Evolutionary conservation across 768 basidiomycete species (phyloP).

Genomic region (Leccinum disarticulatum): DNA sequence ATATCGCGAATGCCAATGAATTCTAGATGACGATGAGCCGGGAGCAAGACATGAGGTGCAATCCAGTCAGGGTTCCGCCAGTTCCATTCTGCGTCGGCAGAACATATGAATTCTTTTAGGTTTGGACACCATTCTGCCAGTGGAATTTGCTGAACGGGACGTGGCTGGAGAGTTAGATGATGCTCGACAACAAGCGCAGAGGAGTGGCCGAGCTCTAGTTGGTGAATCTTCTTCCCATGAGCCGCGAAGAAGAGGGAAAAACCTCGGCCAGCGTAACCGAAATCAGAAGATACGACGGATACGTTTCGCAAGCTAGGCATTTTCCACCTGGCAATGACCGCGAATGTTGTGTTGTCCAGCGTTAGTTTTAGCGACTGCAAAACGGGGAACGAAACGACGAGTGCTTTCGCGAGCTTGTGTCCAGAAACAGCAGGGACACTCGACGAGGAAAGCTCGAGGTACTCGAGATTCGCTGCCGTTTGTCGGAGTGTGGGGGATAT

Average conservation of each 20-base stretch:
- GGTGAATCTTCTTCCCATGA: constrained; percentile 59
- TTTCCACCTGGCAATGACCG: constrained; percentile 62
- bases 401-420: constrained; percentile 18
- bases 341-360: constrained; percentile 70
- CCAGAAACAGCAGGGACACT: constrained; percentile 44
- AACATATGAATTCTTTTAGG: constrained; percentile 67
- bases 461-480: constrained; percentile 57
- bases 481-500: constrained; percentile 53
- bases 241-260: constrained; percentile 65
- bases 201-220: constrained; percentile 74
- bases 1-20: constrained; percentile 75
- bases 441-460: constrained; percentile 65
- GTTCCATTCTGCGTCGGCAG: constrained; percentile 79
- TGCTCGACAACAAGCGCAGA: constrained; percentile 66
- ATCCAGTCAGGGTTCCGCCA: constrained; percentile 82
- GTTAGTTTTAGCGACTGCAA: constrained; percentile 69
- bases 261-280: constrained; percentile 63
- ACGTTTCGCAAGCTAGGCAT: constrained; percentile 65
- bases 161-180: constrained; percentile 51
- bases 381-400: constrained; percentile 49
- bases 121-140: constrained; percentile 72
- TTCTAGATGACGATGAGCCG: constrained; percentile 57
- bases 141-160: constrained; percentile 40
- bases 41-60: constrained; percentile 70
- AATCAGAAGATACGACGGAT: constrained; percentile 69